Conservation (phyloP, 2,329 filamentous ascomycete species). For the Blastomyces emzantsi region DNA sequence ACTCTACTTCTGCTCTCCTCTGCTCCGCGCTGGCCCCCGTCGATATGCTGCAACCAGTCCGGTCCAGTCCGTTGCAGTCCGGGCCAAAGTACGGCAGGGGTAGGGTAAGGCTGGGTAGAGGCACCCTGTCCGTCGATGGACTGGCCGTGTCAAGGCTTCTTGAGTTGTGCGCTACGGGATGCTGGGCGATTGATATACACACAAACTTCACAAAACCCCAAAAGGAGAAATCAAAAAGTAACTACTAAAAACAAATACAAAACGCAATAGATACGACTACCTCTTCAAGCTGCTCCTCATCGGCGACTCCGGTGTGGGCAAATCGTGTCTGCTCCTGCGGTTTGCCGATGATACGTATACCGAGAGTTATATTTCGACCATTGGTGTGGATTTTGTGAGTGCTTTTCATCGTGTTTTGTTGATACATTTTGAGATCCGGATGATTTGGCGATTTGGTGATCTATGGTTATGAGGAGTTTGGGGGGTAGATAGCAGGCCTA, state of each 20-base stretch:
- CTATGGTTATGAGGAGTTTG: not conserved
- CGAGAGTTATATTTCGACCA: constrained; percentile 99
- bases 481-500: not conserved
- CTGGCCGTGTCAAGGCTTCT: not conserved
- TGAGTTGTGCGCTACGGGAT: no score
- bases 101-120: not conserved
- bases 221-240: not conserved
- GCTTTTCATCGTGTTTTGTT: constrained; percentile 1
- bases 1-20: no score
- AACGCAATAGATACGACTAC: constrained; percentile 82
- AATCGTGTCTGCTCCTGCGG: constrained; percentile 95
- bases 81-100: not conserved
- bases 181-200: not conserved
- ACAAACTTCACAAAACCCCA: not conserved
- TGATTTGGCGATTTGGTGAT: not conserved
- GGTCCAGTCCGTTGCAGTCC: not conserved
- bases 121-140: not conserved
- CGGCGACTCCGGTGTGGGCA: constrained; percentile 99
- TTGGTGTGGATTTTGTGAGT: constrained; percentile 97
- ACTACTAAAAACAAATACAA: not conserved
- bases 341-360: constrained; percentile 99
- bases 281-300: constrained; percentile 99
- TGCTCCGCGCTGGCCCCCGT: no score
- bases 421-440: not conserved
- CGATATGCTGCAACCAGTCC: not conserved